A percentile compares a stretch with the other conserved stretches of the same genome.
Evolutionary conservation across 2,329 filamentous ascomycete species (phyloP).

Genomic region (Biscogniauxia mediterranea): DNA sequence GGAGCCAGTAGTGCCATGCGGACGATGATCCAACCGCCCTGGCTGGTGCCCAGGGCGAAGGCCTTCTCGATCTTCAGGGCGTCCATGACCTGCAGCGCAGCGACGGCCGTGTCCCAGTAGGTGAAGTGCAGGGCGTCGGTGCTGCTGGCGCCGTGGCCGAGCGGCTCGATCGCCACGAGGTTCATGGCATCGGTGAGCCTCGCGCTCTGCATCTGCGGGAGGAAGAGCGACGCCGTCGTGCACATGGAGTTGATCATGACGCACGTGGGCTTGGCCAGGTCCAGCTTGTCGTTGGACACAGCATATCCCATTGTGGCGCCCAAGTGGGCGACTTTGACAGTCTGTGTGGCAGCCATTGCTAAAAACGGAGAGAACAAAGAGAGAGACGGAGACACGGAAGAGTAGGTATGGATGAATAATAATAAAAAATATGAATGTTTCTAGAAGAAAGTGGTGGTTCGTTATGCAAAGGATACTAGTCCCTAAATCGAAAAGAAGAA

Average conservation of each 20-base stretch:
- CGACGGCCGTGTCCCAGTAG: conserved; percentile 54
- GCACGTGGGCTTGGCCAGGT: conserved; percentile 50
- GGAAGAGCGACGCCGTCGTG: conserved; percentile 47
- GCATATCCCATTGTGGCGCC: conserved; percentile 18
- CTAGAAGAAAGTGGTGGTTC: background rate
- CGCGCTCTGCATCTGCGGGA: conserved; percentile 41
- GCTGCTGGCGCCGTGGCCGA: conserved; percentile 50
- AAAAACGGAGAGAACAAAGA: too few species aligned
- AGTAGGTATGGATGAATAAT: too few species aligned
- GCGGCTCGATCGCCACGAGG: conserved; percentile 51
- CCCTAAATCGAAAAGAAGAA: background rate
- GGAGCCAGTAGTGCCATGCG: conserved; percentile 52
- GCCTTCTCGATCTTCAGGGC: conserved; percentile 46
- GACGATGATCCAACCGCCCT: conserved; percentile 51
- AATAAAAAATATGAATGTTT: too few species aligned
- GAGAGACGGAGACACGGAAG: too few species aligned
- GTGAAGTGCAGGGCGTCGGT: conserved; percentile 47
- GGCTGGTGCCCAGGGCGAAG: conserved; percentile 50
- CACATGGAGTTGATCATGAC: conserved; percentile 54
- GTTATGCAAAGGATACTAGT: background rate
- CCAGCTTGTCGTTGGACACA: conserved; percentile 26
- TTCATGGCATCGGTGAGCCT: conserved; percentile 43
- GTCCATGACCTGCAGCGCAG: conserved; percentile 57
- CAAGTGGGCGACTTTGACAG: conserved; percentile 19
- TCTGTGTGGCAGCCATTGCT: conserved; percentile 12